Evolutionary conservation across 2,329 filamentous ascomycete species (phyloP).

Genomic region (Graphium sp.): DNA sequence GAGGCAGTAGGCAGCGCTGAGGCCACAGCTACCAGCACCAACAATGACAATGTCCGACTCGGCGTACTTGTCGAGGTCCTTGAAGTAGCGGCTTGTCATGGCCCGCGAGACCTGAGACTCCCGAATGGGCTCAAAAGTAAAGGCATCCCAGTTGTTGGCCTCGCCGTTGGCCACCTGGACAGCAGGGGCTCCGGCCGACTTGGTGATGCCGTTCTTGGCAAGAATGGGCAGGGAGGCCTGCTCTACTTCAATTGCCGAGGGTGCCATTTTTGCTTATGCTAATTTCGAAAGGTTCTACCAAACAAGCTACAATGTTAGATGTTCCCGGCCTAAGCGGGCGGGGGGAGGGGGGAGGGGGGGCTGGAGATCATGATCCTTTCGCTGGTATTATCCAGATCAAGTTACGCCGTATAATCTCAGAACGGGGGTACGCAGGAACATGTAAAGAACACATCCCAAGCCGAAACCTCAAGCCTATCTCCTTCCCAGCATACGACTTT

Average conservation of each 20-base stretch:
- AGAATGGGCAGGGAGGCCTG: constrained; percentile 28
- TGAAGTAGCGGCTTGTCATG: constrained; percentile 88
- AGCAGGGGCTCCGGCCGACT: too few species aligned
- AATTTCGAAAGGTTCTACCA: not conserved
- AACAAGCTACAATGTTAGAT: constrained; percentile 14
- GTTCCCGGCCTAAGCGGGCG: too few species aligned
- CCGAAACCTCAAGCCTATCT: not conserved
- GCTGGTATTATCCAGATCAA: constrained; percentile 99
- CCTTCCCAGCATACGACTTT: too few species aligned
- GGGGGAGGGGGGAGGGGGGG: constrained; percentile 15
- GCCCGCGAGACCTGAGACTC: constrained; percentile 85
- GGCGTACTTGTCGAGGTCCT: constrained; percentile 74
- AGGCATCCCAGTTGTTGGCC: constrained; percentile 63
- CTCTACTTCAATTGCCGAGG: constrained; percentile 8
- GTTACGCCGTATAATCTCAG: constrained; percentile 91
- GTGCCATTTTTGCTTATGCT: constrained; percentile 13
- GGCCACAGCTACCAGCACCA: constrained; percentile 75
- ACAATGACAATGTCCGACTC: constrained; percentile 91
- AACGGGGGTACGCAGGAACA: constrained; percentile 13
- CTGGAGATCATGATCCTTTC: constrained; percentile 91
- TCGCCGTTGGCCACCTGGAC: constrained; percentile 47
- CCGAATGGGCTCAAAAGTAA: constrained; percentile 73
- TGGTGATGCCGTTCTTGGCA: constrained; percentile 16
- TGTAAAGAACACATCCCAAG: constrained; percentile 17
- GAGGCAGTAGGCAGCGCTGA: constrained; percentile 71